Evolutionary conservation across 2,329 filamentous ascomycete genomes (phyloP).

Genomic region (Ophiognomonia clavigignenti-juglandacearum): DNA sequence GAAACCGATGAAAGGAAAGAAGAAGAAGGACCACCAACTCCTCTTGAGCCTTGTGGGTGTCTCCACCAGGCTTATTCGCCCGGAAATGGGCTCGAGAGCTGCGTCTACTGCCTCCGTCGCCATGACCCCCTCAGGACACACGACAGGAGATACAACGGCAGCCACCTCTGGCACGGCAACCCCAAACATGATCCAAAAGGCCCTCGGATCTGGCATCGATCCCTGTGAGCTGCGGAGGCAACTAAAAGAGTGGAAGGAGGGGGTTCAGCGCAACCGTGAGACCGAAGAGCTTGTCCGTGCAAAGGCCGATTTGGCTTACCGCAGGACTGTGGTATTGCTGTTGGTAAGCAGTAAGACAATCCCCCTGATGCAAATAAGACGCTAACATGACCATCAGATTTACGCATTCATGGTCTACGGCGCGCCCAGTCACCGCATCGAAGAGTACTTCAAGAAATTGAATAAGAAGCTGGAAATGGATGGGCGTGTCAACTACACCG

Average conservation of each 20-base stretch:
- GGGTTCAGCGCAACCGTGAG: conserved; percentile 5
- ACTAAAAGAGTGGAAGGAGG: conserved; percentile 12
- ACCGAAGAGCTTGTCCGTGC: conserved; percentile 14
- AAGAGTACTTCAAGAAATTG: conserved; percentile 13
- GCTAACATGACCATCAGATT: not conserved
- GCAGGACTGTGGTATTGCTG: conserved; percentile 14
- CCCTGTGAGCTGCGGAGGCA: conserved; percentile 9
- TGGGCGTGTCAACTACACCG: conserved; percentile 15
- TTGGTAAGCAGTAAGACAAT: conserved; percentile 2
- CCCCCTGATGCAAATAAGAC: no score
- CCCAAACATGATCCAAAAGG: conserved; percentile 8
- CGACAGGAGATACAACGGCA: not conserved
- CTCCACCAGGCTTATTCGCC: conserved; percentile 12
- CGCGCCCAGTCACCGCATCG: conserved; percentile 14
- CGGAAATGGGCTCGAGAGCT: conserved; percentile 10
- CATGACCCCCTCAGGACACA: not conserved
- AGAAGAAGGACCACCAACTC: conserved; percentile 5
- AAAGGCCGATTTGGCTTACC: conserved; percentile 13
- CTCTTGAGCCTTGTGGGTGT: conserved; percentile 8
- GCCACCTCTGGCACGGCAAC: conserved; percentile 3
- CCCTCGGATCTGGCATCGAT: conserved; percentile 12
- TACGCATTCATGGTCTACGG: conserved; percentile 14
- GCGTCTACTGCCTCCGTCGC: not conserved
- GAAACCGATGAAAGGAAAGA: not conserved
- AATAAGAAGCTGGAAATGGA: conserved; percentile 16